Conservation (phyloP, 2,329 filamentous ascomycete species). For the Bipolaris zeicola region DNA sequence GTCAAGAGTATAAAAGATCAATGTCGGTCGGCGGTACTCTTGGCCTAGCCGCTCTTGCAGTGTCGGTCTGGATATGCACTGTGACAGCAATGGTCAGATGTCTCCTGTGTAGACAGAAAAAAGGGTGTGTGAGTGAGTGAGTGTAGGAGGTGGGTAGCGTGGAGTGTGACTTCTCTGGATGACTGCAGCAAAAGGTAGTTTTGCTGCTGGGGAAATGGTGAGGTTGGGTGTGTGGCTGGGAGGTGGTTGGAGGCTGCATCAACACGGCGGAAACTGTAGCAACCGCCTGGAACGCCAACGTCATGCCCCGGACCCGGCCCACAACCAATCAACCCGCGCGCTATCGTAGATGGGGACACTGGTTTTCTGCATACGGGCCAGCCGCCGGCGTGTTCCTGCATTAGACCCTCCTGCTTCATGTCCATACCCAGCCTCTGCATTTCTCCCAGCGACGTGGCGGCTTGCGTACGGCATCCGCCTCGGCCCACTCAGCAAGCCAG, state of each 20-base stretch:
- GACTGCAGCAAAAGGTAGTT: conserved; percentile 37
- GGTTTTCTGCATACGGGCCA: conserved; percentile 7
- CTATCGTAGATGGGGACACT: conserved; percentile 15
- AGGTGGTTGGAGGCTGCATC: conserved; percentile 18
- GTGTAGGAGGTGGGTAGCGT: conserved; percentile 39
- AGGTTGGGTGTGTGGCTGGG: conserved; percentile 43
- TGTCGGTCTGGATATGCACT: conserved; percentile 40
- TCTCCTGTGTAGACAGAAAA: conserved; percentile 25
- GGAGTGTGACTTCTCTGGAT: conserved; percentile 37
- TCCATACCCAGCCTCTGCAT: conserved; percentile 34
- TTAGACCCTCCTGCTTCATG: conserved; percentile 19
- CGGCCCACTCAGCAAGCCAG: conserved; percentile 6
- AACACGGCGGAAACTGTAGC: conserved; percentile 28
- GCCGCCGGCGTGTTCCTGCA: conserved; percentile 30
- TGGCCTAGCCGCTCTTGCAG: conserved; percentile 34
- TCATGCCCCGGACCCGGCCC: conserved; percentile 25
- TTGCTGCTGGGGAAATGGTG: conserved; percentile 42
- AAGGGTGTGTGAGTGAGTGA: background rate
- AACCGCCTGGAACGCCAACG: conserved; percentile 24
- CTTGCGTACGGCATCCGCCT: conserved; percentile 19
- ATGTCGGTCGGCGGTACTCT: conserved; percentile 25
- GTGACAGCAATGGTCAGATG: conserved; percentile 40
- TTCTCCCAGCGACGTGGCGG: conserved; percentile 34
- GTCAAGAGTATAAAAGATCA: conserved; percentile 24
- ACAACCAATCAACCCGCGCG: conserved; percentile 26